A percentile compares a stretch with the other conserved stretches of the same genome.
These are phyloP conservation scores for Casuarina equisetifolia DNA, from an alignment of 306 rosid genomes.

Conservation along the genomic window DNA sequence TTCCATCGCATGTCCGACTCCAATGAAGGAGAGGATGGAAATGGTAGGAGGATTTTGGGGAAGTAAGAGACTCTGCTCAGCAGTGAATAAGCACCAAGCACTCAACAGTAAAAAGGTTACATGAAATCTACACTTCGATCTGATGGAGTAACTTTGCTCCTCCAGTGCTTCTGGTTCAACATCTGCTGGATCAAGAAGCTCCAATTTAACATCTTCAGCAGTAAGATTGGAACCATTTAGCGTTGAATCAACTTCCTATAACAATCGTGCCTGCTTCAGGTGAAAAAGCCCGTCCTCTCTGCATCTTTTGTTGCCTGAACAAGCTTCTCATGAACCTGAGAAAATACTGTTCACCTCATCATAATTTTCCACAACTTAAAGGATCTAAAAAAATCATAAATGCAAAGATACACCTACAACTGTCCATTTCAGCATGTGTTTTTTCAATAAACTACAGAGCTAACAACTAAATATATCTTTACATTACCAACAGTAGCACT, in stretches of 20 bases:
- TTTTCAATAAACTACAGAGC: neutral
- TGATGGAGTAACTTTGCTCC: slow-evolving; percentile 53
- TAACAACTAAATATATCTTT: neutral
- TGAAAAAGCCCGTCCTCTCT: slow-evolving; percentile 80
- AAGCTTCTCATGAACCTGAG: slow-evolving; percentile 80
- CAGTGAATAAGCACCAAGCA: slow-evolving; percentile 3
- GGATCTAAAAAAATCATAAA: neutral
- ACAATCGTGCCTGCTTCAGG: slow-evolving; percentile 73
- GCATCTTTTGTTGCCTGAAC: slow-evolving; percentile 82
- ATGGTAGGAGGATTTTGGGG: neutral
- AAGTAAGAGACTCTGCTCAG: neutral
- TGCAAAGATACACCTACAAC: neutral
- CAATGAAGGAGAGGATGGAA: neutral
- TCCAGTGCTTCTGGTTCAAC: slow-evolving; percentile 56
- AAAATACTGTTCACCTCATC: neutral
- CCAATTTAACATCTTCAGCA: slow-evolving; percentile 52
- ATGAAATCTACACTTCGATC: slow-evolving; percentile 83
- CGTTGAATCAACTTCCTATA: slow-evolving; percentile 68
- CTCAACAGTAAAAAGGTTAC: no score
- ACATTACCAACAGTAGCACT: neutral
- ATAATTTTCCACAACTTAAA: neutral
- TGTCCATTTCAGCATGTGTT: neutral
- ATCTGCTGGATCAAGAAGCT: slow-evolving; percentile 51
- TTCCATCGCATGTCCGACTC: neutral
- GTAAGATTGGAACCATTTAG: slow-evolving; percentile 37